phyloP scores from a whole-genome alignment of 768 basidiomycete genomes.

The Termitomyces sp. region DNA sequence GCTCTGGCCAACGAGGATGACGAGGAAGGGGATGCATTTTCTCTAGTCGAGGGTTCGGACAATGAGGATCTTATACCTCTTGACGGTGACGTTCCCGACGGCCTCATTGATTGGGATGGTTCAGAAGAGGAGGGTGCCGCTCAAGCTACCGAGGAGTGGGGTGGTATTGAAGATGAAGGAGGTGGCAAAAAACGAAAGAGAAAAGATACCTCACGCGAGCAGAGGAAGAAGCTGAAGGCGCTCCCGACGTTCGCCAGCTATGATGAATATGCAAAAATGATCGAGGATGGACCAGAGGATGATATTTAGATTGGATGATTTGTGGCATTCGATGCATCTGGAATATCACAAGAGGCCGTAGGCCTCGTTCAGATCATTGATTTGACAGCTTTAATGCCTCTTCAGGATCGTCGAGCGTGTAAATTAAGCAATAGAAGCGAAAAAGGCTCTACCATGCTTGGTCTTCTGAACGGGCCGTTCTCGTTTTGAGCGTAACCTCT shows the following conservation, averaged over 20 bases:
- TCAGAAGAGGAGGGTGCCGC: conserved; percentile 38
- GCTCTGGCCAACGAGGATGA: conserved; percentile 17
- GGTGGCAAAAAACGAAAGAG: conserved; percentile 42
- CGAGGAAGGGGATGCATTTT: conserved; percentile 41
- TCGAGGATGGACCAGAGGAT: conserved; percentile 73
- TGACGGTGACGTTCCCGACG: conserved; percentile 49
- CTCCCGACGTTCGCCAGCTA: conserved; percentile 83
- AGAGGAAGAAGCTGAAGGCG: conserved; percentile 63
- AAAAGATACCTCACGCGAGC: conserved; percentile 31
- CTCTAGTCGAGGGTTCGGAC: conserved; percentile 61
- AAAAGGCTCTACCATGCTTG: no score
- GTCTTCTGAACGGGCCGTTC: neutral
- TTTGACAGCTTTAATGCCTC: no score
- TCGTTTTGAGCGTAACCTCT: neutral
- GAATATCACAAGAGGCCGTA: no score
- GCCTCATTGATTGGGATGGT: conserved; percentile 56
- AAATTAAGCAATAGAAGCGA: no score
- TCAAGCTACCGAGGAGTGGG: conserved; percentile 46
- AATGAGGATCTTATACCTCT: conserved; percentile 64
- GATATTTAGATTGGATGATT: conserved; percentile 30
- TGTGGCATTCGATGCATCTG: neutral
- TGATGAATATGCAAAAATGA: conserved; percentile 81
- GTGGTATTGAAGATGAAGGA: conserved; percentile 32
- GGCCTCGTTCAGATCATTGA: no score
- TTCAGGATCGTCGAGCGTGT: no score